A percentile compares a stretch with the other conserved stretches of the same genome.
These are phyloP conservation scores for Cutaneotrichosporon sp. DNA, from an alignment of 1,284 basidiomycete genomes.

Conservation along the genomic window DNA sequence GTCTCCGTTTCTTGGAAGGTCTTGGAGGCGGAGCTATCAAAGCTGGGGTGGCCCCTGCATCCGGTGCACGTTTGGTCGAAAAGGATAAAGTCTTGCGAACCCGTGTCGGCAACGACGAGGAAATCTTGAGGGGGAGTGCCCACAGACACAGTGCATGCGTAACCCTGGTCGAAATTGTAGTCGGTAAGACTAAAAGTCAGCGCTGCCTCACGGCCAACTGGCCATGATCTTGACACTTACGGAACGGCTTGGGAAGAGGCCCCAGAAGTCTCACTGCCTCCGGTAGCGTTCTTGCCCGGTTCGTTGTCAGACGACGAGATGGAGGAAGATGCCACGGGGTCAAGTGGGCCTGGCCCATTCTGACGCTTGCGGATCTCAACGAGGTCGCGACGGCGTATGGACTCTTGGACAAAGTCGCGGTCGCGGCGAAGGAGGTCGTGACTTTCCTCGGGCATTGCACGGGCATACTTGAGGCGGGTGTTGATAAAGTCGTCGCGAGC, in stretches of 20 bases:
- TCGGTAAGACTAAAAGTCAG: background rate
- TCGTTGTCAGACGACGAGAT: too few species aligned
- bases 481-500: slow-evolving; percentile 25
- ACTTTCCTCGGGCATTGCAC: slow-evolving; percentile 20
- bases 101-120: slow-evolving; percentile 82
- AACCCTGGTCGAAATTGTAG: slow-evolving; percentile 22
- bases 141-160: background rate
- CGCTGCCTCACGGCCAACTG: too few species aligned
- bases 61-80: slow-evolving; percentile 60
- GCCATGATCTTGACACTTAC: too few species aligned
- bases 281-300: too few species aligned
- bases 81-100: slow-evolving; percentile 82
- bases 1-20: slow-evolving; percentile 18
- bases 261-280: too few species aligned
- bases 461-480: slow-evolving; percentile 28
- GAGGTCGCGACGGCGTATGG: background rate
- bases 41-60: slow-evolving; percentile 19
- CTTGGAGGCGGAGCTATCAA: slow-evolving; percentile 15
- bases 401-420: slow-evolving; percentile 1
- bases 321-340: too few species aligned
- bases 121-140: slow-evolving; percentile 67
- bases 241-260: too few species aligned
- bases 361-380: too few species aligned
- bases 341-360: too few species aligned
- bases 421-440: slow-evolving; percentile 19